Conservation (phyloP, 2,329 filamentous ascomycete species). For the Aspergillus niger region DNA sequence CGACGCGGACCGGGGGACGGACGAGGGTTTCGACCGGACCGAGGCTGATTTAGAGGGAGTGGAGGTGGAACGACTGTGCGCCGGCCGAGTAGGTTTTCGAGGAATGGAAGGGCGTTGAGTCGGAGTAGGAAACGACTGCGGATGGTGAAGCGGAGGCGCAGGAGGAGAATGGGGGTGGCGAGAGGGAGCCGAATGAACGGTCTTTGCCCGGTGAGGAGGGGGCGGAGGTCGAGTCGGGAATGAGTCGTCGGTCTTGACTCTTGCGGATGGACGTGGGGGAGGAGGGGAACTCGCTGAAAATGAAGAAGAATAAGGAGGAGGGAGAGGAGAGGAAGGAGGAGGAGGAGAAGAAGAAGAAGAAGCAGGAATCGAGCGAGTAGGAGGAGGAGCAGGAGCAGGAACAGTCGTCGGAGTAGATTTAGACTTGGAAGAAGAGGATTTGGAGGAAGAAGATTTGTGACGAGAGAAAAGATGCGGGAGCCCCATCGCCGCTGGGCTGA, state of each 20-base stretch:
- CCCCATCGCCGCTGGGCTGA: slow-evolving; percentile 11
- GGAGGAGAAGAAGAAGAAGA: slow-evolving; percentile 11
- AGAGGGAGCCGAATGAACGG: slow-evolving; percentile 3
- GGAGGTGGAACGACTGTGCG: slow-evolving; percentile 35
- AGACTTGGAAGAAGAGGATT: slow-evolving; percentile 20
- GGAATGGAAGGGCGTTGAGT: slow-evolving; percentile 8
- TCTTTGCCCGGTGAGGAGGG: slow-evolving; percentile 6
- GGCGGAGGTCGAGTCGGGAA: slow-evolving; percentile 8
- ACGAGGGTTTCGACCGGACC: slow-evolving; percentile 11
- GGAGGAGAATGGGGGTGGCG: slow-evolving; percentile 7
- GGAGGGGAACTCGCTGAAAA: background rate
- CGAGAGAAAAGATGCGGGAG: slow-evolving; percentile 38
- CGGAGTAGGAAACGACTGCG: slow-evolving; percentile 1
- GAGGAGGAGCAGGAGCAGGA: slow-evolving; percentile 12
- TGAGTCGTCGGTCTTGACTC: slow-evolving; percentile 10
- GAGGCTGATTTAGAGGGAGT: slow-evolving; percentile 30
- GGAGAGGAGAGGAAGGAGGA: slow-evolving; percentile 1
- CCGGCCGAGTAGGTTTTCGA: slow-evolving; percentile 25
- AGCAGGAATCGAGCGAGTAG: slow-evolving; percentile 10
- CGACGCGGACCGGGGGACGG: slow-evolving; percentile 18
- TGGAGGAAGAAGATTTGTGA: slow-evolving; percentile 25
- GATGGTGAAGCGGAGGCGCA: slow-evolving; percentile 13
- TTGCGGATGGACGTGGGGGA: slow-evolving; percentile 7
- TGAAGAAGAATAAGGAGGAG: background rate
- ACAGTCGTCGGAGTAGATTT: slow-evolving; percentile 19